Percentiles rank a stretch among this genome's conserved stretches.
Evolutionary conservation across 1,284 basidiomycete species (phyloP).

Genomic region (Ceratobasidium sp.): DNA sequence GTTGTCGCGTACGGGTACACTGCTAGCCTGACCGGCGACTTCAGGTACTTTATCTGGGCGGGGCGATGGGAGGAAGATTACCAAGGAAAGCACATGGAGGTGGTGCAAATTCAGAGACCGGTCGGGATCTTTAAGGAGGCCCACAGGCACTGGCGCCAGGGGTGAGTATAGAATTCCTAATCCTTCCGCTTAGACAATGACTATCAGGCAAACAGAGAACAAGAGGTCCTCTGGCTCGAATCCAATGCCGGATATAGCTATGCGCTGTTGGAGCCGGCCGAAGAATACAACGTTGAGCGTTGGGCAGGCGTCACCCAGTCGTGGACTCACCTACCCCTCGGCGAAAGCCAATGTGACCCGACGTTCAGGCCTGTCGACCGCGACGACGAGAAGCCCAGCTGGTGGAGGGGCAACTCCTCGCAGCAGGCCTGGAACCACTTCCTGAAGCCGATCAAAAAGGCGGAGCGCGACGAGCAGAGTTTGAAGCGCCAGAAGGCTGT

Average conservation of each 20-base stretch:
- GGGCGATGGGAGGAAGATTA: neutral
- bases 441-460: too few species aligned
- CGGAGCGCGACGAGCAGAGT: too few species aligned
- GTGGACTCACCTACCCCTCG: neutral
- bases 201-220: neutral
- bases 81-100: neutral
- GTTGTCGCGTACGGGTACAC: neutral
- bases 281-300: neutral
- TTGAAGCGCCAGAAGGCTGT: too few species aligned
- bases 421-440: too few species aligned
- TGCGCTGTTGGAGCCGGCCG: neutral
- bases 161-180: neutral
- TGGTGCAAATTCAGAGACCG: neutral
- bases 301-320: neutral
- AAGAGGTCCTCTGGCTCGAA: conserved; percentile 4
- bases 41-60: neutral
- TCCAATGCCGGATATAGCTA: neutral
- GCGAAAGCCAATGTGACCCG: neutral
- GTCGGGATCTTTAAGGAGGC: neutral
- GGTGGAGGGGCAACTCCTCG: too few species aligned
- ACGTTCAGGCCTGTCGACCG: neutral
- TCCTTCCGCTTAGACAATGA: neutral
- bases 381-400: neutral
- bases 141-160: neutral
- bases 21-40: neutral